phyloP scores from a whole-genome alignment of 2,329 filamentous ascomycete genomes.

The Trichophyton schoenleinii region DNA sequence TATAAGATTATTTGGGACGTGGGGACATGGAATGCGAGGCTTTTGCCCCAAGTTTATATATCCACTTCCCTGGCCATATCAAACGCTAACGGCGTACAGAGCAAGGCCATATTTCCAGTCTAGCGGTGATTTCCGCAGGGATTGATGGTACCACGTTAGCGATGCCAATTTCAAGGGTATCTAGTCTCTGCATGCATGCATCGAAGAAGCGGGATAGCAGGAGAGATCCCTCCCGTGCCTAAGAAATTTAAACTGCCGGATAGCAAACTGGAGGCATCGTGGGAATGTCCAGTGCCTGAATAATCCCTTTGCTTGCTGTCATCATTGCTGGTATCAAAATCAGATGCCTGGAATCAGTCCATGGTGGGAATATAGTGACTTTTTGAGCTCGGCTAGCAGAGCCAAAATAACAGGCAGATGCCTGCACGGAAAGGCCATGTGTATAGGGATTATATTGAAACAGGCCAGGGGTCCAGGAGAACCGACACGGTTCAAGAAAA shows the following conservation, averaged over 20 bases:
- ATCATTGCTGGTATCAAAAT: background rate
- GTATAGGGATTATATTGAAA: constrained; percentile 3
- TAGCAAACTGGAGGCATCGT: background rate
- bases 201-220: background rate
- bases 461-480: background rate
- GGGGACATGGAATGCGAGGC: background rate
- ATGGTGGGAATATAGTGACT: background rate
- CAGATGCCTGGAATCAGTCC: background rate
- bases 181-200: background rate
- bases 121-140: constrained; percentile 2
- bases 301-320: background rate
- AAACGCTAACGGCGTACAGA: background rate
- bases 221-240: background rate
- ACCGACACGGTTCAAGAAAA: background rate
- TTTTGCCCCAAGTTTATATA: background rate
- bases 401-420: background rate
- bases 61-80: background rate
- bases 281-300: background rate
- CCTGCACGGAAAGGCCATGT: background rate
- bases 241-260: background rate
- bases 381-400: background rate
- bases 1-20: constrained; percentile 1
- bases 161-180: constrained; percentile 2
- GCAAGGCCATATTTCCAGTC: background rate
- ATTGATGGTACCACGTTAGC: background rate